Base-by-base conservation (phyloP, 306 rosid species). In the Oemleria cerasiformis region DNA sequence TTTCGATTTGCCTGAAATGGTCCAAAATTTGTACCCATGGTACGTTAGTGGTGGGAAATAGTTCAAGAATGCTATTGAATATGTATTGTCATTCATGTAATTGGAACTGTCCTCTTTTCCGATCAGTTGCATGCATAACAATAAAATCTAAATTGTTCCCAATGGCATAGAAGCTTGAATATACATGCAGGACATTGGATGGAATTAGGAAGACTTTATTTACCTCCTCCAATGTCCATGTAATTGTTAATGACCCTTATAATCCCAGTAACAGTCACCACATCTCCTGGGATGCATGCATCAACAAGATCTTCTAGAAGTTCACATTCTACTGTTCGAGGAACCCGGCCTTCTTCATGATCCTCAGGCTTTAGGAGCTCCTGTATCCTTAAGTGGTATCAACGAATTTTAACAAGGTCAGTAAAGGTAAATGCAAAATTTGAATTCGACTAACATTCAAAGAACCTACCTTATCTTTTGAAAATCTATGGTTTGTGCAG, bases 201-300 rank as follows among this genome's bases (percentile, higher is more conserved):
- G 38, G 50, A 54, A 40, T 10, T 39, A 30, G 38, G 53, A 53
- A 50, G 56, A 72, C 38, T 39, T 8, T 40, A 6, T 67, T 59
- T 82, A 94, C 98, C 96, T 85, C 98, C 98, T 73, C 96, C 97
- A 79, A 91, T 86, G 82, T 94, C 98, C 96, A 94, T 89, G 89
- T 89, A 91, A 84, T 80, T 85, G 76, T 89, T 94, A 76, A 91
- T 91, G 77, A 92, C 97, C 82, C 87, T 87, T 69, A 91, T 85
- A 56, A 91, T 87, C 80, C 98, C 98, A 48, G 92, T 85, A 71
- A 89, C 97, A 71, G 97, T 91, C 84, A 94, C 94, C 79, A 91
- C 95, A 68, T 94, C 96, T 77, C 98, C 97, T 65, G 98, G 97
- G 78, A 91, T 89, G 91, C 98, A 91, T 16, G 86, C 87, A 86